Base-by-base conservation (phyloP, 108 stramenopile species). In the Cyclostephanos tholiformis region DNA sequence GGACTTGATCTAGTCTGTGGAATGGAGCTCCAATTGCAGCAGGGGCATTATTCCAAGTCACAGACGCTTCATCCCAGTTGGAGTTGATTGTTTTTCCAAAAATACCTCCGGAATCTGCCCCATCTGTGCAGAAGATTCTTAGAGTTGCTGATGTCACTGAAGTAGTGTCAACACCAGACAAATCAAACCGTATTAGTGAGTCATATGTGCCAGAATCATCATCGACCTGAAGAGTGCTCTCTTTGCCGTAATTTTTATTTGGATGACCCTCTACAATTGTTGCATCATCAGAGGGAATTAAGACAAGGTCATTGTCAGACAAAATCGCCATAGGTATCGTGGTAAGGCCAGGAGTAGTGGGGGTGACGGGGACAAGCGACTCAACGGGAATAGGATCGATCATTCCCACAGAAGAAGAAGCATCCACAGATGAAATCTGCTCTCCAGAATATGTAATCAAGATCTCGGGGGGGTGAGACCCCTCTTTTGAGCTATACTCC, bases 21-120 rank as follows among this genome's bases (percentile, higher is more conserved):
- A 77, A 29, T 19, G 72, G 62, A 66, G 44, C 22, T 9, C 52
- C 46, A 67, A 65, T 41, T 70, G 69, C 44, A 17, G 30, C 56
- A 35, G 79, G 79, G 27, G 79, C 72, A 66, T 27, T 70, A 26
- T 57, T 65, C 79, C 79, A 80, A 58, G 79, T 80, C 30, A 74
- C 79, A n/a, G 79, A 59, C 41, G 74, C 36, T 32, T 80, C 79
- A n/a, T 67, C 61, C 79, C 79, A 80, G 29, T 46, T 41, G 14
- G 73, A 39, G 26, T 59, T 63, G n/a, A 65, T 39, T 13, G 66
- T 72, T 30, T 59, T 44, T 25, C 69, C 68, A 51, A 80, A 69
- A 41, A 80, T 65, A 19, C 79, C 79, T 29, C 79, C 79, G 27
- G 68, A 57, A 29, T 64, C 49, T 44, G 69, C 44, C 30, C 69